Conservation (phyloP, 2,329 filamentous ascomycete genomes). For the Monilinia fructicola region DNA sequence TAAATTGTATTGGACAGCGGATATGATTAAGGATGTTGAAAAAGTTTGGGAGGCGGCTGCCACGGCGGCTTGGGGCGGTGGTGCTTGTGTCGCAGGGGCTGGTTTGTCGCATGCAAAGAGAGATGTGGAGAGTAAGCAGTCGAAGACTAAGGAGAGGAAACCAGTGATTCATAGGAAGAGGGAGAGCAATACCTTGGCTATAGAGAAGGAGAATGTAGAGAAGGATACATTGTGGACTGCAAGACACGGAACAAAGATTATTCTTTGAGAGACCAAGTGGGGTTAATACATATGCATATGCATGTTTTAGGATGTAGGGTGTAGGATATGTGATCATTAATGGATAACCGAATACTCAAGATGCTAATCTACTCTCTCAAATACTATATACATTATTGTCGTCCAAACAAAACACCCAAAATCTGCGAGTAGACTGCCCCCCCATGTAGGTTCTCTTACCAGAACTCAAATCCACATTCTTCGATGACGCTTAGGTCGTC, state of each 20-base stretch:
- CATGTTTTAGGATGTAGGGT: too few relatives aligned
- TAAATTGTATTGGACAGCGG: conserved; percentile 57
- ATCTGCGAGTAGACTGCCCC: too few relatives aligned
- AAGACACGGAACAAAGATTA: conserved; percentile 16
- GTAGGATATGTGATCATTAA: too few relatives aligned
- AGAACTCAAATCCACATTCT: too few relatives aligned
- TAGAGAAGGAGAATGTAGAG: conserved; percentile 7
- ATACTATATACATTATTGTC: too few relatives aligned
- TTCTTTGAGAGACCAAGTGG: background rate
- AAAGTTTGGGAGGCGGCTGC: conserved; percentile 52
- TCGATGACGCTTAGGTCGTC: too few relatives aligned
- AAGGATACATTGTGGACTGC: conserved; percentile 13
- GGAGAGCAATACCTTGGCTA: background rate
- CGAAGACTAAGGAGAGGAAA: conserved; percentile 9
- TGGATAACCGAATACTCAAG: too few relatives aligned
- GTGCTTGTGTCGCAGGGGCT: conserved; percentile 39
- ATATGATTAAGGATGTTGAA: conserved; percentile 52
- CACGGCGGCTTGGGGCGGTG: conserved; percentile 45
- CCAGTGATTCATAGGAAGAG: conserved; percentile 3
- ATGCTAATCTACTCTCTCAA: too few relatives aligned
- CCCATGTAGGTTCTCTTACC: too few relatives aligned
- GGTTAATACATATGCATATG: too few relatives aligned
- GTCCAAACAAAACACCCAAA: too few relatives aligned
- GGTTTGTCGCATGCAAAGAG: conserved; percentile 28
- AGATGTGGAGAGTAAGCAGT: background rate